These are phyloP conservation scores for Sicyos baderoa DNA, from an alignment of 306 rosid genomes.

Conservation along the genomic window DNA sequence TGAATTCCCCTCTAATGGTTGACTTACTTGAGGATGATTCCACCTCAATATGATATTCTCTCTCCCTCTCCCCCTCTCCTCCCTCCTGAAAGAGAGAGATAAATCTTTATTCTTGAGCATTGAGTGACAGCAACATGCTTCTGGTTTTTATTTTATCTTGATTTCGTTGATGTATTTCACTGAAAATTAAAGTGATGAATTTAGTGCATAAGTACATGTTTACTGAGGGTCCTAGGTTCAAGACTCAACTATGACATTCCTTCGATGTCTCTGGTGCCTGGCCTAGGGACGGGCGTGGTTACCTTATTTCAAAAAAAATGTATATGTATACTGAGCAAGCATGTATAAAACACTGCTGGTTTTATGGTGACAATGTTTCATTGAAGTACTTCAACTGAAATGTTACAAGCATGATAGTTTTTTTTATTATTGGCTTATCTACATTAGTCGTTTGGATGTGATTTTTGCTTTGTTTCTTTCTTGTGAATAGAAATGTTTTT, in stretches of 20 bases:
- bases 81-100: neutral
- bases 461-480: neutral
- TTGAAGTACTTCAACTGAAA: neutral
- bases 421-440: neutral
- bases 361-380: neutral
- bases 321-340: neutral
- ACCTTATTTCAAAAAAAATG: too few species aligned
- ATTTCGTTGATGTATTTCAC: neutral
- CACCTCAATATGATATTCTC: neutral
- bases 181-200: neutral
- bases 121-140: neutral
- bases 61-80: too few species aligned
- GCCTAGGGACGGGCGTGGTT: too few species aligned
- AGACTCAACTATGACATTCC: too few species aligned
- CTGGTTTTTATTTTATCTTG: conserved; percentile 5
- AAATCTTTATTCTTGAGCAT: neutral
- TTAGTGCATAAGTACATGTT: neutral
- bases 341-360: neutral
- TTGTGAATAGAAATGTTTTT: neutral
- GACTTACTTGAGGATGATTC: neutral
- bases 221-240: too few species aligned
- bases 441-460: neutral
- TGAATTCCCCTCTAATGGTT: neutral
- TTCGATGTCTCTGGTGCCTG: too few species aligned
- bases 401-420: neutral